Evolutionary conservation across 2,329 filamentous ascomycete species (phyloP).

Genomic region (Fusarium pseudoanthophilum): DNA sequence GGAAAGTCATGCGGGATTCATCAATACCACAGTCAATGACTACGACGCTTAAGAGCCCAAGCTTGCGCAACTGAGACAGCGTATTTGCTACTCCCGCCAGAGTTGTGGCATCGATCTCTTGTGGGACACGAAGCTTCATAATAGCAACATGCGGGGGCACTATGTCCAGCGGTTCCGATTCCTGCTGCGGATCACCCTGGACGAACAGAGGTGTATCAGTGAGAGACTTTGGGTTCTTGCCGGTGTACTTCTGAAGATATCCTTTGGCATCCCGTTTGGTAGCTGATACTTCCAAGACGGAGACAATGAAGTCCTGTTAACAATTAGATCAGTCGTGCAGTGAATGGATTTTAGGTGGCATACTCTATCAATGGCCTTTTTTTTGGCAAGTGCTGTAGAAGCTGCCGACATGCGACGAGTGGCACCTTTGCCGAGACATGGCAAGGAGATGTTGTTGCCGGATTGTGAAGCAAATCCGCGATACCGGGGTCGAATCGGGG

Average conservation of each 20-base stretch:
- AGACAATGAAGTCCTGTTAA: slow-evolving; percentile 81
- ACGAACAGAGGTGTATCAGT: slow-evolving; percentile 49
- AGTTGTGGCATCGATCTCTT: slow-evolving; percentile 74
- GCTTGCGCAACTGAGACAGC: slow-evolving; percentile 80
- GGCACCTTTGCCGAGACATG: slow-evolving; percentile 26
- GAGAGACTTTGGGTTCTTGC: slow-evolving; percentile 44
- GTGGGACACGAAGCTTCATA: slow-evolving; percentile 82
- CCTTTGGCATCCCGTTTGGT: slow-evolving; percentile 93
- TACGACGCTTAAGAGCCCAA: slow-evolving; percentile 85
- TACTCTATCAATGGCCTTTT: slow-evolving; percentile 49
- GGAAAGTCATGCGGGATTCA: slow-evolving; percentile 54
- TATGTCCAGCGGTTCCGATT: slow-evolving; percentile 20
- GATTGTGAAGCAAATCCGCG: slow-evolving; percentile 28
- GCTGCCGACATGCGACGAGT: slow-evolving; percentile 46
- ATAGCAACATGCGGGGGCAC: slow-evolving; percentile 74
- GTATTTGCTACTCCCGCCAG: slow-evolving; percentile 84
- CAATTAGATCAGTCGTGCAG: slow-evolving; percentile 17
- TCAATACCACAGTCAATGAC: slow-evolving; percentile 77
- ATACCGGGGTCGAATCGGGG: slow-evolving; percentile 16
- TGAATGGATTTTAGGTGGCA: not conserved
- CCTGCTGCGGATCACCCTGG: slow-evolving; percentile 44
- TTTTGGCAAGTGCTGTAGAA: slow-evolving; percentile 46
- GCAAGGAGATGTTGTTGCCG: slow-evolving; percentile 3
- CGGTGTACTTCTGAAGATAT: slow-evolving; percentile 85
- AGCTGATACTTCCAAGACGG: slow-evolving; percentile 86